Evolutionary conservation across 768 basidiomycete species (phyloP), one percentile per base, ranked within the genome.

Genomic region (Sporobolomyces roseus): DNA sequence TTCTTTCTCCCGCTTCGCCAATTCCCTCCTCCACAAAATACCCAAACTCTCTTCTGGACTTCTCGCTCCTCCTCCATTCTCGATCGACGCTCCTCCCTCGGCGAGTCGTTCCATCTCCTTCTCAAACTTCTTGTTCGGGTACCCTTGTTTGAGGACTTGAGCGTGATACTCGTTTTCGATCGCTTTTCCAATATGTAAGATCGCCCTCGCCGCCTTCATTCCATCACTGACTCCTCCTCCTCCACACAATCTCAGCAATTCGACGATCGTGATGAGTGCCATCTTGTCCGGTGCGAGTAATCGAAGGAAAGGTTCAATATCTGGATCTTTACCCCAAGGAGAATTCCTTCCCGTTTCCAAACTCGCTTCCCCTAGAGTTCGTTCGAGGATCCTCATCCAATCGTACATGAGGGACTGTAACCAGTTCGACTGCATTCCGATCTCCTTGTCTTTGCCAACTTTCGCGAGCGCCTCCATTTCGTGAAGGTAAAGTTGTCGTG

Each of bases 131-230:
- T 68, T 70, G 51, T 65, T 66, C 32, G 68, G 30, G 59, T 60
- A 63, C 4, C 41, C 43, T 29, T 62, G 82, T 74, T 83, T 85
- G 62, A 81, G 76, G 76, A 91, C 85, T 76, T 89, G 83, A 4
- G 90, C 86, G 78, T 93, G 89, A 81, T 93, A 89, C 81, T 98
- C 93, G 56, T 85, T 83, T 80, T 98, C 94, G 41, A 97, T 85
- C 0, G 88, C 89, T 66, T 84, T 86, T 0, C 93, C 94, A 27
- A 97, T 84, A 0, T 83, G 79, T 27, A 96, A 80, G 66, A 96
- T 81, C 0, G 89, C 90, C 0, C 91, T 83, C 1, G 92, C 84
- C 0, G 91, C 88, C 79, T 96, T 94, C 87, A 94, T 90, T 6
- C 93, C 93, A 46, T 87, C 85, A 0, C 81, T 74, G n/a, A 92